Evolutionary conservation across 805 yeast genomes (phyloP), one percentile per base, ranked within the genome.

Genomic region (Candida xiaguanensis): DNA sequence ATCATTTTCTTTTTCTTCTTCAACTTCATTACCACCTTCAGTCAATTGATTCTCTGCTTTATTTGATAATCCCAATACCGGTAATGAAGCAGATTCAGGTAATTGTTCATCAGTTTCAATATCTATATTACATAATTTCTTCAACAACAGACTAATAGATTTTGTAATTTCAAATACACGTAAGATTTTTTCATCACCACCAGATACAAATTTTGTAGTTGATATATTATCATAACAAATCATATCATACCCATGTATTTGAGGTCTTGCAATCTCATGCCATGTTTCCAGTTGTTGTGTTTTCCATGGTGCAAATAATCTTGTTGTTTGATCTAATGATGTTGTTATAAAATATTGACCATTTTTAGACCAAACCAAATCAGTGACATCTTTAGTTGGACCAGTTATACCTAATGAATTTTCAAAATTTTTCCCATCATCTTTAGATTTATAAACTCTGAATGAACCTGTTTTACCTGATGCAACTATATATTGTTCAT

Each of bases 221-320:
- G 75, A 61, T 11, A 93, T 59, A 9, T 83, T 70, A 27, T 80
- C 77, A 6, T 85, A 68, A 48, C 95, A 80, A 27, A 86, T 73
- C 97, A 93, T 89, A 55, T 93, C 98, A 56, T 88, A 93, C 7
- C 99, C 99, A 59, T 93, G 99, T 46, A 93, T 93, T 60, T 93
- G 99, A 0, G 99, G 98, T 50, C 99, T 76, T 1, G 96, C 87
- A 59, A 93, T 82, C 59, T 93, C 99, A 55, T 82, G 83, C 95
- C 96, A 89, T 1, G 81, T 68, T 2, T 32, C 36, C 0, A 48
- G 41, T 5, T 48, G 44, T 9, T 50, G 41, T 31, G 19, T 13
- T 2, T 42, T 45, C 86, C 88, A 84, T 19, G 74, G 77, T 0
- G 95, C 80, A 60, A 74, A 83, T 17, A 93, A 57, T 51, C 99